These are phyloP conservation scores for Pneumocystis canis DNA, from an alignment of 1,139 yeast species.

Conservation along the genomic window DNA sequence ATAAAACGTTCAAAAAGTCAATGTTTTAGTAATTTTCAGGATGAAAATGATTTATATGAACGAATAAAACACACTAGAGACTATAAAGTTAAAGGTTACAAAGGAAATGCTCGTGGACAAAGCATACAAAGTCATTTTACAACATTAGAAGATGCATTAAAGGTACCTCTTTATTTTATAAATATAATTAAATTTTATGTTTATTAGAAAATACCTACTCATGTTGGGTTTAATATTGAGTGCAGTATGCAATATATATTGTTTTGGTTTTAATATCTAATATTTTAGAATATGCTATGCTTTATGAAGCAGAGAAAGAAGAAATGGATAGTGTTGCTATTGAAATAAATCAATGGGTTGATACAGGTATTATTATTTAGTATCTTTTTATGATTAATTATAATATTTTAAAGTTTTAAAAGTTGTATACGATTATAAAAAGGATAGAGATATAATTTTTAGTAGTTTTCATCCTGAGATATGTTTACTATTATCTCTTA, in stretches of 20 bases:
- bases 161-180: slow-evolving; percentile 14
- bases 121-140: slow-evolving; percentile 87
- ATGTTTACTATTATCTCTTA: slow-evolving; percentile 68
- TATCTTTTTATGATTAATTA: slow-evolving; percentile 1
- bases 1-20: not conserved
- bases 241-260: slow-evolving; percentile 33
- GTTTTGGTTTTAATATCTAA: not conserved
- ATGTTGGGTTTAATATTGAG: slow-evolving; percentile 88
- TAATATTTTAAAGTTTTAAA: slow-evolving; percentile 47
- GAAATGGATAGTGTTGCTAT: slow-evolving; percentile 75
- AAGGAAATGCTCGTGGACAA: slow-evolving; percentile 80
- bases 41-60: slow-evolving; percentile 30
- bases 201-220: slow-evolving; percentile 46
- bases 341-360: slow-evolving; percentile 70
- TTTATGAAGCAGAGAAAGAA: slow-evolving; percentile 80
- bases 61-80: slow-evolving; percentile 80
- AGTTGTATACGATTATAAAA: slow-evolving; percentile 61
- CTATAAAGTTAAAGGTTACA: slow-evolving; percentile 72
- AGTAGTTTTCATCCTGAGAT: slow-evolving; percentile 93
- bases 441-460: slow-evolving; percentile 74
- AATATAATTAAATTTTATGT: not conserved
- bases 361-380: slow-evolving; percentile 23
- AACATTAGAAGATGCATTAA: slow-evolving; percentile 70
- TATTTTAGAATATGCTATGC: slow-evolving; percentile 58
- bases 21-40: not conserved